Evolutionary conservation across 2,329 filamentous ascomycete genomes (phyloP).

Genomic region (Colletotrichum coccodes): DNA sequence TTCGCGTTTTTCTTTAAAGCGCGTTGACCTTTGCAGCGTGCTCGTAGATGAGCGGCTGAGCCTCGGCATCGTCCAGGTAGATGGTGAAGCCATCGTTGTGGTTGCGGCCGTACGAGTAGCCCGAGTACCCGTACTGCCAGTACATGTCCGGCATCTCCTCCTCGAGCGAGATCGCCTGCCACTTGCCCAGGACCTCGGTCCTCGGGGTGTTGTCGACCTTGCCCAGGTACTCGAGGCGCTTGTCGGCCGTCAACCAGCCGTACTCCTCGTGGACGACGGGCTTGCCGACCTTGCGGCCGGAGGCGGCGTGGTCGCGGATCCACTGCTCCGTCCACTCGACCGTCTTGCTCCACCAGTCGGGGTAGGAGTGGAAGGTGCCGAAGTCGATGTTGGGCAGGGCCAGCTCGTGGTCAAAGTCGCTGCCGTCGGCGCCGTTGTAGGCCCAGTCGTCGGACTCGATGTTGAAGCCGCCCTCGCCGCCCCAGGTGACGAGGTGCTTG

Average conservation of each 20-base stretch:
- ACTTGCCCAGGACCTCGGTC: slow-evolving; percentile 55
- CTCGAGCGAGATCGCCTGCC: slow-evolving; percentile 59
- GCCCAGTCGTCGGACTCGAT: slow-evolving; percentile 51
- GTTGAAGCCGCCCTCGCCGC: slow-evolving; percentile 69
- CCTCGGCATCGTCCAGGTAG: slow-evolving; percentile 61
- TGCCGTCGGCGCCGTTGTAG: slow-evolving; percentile 60
- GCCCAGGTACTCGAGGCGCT: slow-evolving; percentile 56
- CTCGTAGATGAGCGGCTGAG: slow-evolving; percentile 53
- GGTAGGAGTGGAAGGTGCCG: slow-evolving; percentile 65
- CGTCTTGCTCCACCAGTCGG: slow-evolving; percentile 65
- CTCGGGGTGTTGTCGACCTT: slow-evolving; percentile 54
- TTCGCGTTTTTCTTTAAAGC: not conserved
- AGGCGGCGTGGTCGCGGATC: slow-evolving; percentile 62
- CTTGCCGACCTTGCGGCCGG: slow-evolving; percentile 54
- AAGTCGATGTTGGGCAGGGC: slow-evolving; percentile 61
- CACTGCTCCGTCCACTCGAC: slow-evolving; percentile 62
- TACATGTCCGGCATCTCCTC: slow-evolving; percentile 63
- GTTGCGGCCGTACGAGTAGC: slow-evolving; percentile 63
- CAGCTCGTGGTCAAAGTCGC: slow-evolving; percentile 63
- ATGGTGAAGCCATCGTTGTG: slow-evolving; percentile 68
- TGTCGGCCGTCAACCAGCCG: slow-evolving; percentile 62
- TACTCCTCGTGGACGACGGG: slow-evolving; percentile 67
- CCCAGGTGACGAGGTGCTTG: slow-evolving; percentile 64
- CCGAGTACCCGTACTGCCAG: slow-evolving; percentile 65
- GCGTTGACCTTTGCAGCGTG: slow-evolving; percentile 53